Evolutionary conservation across 1,139 yeast species (phyloP).

Genomic region (Geotrichum bryndzae): DNA sequence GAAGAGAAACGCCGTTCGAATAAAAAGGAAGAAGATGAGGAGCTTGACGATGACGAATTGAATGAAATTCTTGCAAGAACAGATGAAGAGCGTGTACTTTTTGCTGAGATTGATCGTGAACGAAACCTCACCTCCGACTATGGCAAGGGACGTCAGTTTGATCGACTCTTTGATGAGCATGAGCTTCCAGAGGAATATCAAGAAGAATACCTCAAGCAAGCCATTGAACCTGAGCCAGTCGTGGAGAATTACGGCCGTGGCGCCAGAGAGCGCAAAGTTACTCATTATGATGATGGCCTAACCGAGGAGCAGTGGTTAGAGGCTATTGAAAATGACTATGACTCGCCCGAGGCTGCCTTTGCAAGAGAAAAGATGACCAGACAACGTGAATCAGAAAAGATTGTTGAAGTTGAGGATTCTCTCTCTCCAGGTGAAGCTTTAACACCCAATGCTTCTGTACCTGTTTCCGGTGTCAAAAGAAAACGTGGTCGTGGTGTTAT

Average conservation of each 20-base stretch:
- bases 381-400: slow-evolving; percentile 19
- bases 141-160: slow-evolving; percentile 39
- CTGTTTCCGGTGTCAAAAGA: not conserved
- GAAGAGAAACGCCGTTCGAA: slow-evolving; percentile 50
- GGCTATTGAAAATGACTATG: slow-evolving; percentile 65
- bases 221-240: slow-evolving; percentile 30
- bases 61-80: slow-evolving; percentile 80
- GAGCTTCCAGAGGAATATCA: slow-evolving; percentile 81
- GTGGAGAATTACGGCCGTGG: slow-evolving; percentile 54
- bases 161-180: slow-evolving; percentile 56
- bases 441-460: not conserved
- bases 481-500: not conserved
- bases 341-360: slow-evolving; percentile 64
- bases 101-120: slow-evolving; percentile 64
- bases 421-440: not conserved
- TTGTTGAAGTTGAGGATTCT: not conserved
- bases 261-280: slow-evolving; percentile 73
- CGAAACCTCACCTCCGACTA: slow-evolving; percentile 40
- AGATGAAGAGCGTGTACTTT: slow-evolving; percentile 63
- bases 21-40: slow-evolving; percentile 56
- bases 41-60: slow-evolving; percentile 54
- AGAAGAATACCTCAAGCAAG: slow-evolving; percentile 50
- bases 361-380: slow-evolving; percentile 32
- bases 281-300: slow-evolving; percentile 84
- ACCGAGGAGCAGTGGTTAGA: slow-evolving; percentile 92